A percentile compares a stretch with the other conserved stretches of the same genome.
phyloP scores from a whole-genome alignment of 108 stramenopile species.

The Stephanodiscus minutulus region DNA sequence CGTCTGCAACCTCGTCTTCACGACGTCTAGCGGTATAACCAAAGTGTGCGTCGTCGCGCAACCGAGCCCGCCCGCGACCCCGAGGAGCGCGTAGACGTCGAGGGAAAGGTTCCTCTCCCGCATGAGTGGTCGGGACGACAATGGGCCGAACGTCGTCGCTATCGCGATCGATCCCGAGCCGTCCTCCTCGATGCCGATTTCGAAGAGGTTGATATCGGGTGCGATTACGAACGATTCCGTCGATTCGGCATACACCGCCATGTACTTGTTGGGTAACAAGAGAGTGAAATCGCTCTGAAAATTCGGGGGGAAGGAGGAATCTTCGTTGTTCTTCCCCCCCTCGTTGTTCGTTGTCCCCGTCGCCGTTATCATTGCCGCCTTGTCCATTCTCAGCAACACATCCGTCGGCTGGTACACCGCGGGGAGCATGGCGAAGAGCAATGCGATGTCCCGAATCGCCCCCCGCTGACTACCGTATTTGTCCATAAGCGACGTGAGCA shows the following conservation, averaged over 20 bases:
- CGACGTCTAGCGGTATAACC: constrained; percentile 87
- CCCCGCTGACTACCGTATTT: constrained; percentile 46
- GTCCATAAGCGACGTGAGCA: constrained; percentile 21
- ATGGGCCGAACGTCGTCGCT: constrained; percentile 68
- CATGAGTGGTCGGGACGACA: constrained; percentile 55
- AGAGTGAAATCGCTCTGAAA: constrained; percentile 41
- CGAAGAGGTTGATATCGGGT: constrained; percentile 53
- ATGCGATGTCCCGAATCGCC: constrained; percentile 54
- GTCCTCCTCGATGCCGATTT: constrained; percentile 60
- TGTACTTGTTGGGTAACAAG: constrained; percentile 53
- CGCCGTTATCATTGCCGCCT: constrained; percentile 14
- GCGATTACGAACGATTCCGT: constrained; percentile 42
- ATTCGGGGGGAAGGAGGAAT: constrained; percentile 26
- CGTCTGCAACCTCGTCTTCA: constrained; percentile 81
- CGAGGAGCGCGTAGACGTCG: constrained; percentile 73
- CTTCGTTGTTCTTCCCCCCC: constrained; percentile 21
- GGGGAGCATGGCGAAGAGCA: constrained; percentile 76
- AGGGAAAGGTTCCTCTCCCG: constrained; percentile 48
- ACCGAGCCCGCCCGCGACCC: constrained; percentile 84
- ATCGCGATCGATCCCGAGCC: constrained; percentile 52
- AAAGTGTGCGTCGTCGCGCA: constrained; percentile 89
- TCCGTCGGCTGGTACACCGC: constrained; percentile 66
- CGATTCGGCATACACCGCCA: constrained; percentile 3
- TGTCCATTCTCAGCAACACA: constrained; percentile 15
- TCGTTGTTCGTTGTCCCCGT: constrained; percentile 20